These are phyloP conservation scores for Silene coronaria DNA, from an alignment of 179 eudicot species.

Conservation along the genomic window DNA sequence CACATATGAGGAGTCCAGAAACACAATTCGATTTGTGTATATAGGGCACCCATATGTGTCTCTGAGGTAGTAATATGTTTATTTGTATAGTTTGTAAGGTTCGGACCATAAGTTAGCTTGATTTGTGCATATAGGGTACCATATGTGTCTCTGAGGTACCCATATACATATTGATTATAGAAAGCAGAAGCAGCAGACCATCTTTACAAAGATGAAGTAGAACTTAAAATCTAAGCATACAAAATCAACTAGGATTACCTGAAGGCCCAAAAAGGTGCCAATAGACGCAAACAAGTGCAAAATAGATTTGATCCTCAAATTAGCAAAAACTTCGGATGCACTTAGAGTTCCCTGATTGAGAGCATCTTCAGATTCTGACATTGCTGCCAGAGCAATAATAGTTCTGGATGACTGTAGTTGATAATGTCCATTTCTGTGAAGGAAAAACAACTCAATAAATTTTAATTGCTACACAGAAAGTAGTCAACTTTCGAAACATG, in stretches of 20 bases:
- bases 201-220: not conserved
- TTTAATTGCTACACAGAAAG: not conserved
- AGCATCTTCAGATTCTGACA: constrained; percentile 77
- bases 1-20: not conserved
- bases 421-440: constrained; percentile 75
- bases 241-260: constrained; percentile 42
- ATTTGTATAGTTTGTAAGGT: no score
- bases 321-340: constrained; percentile 68
- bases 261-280: constrained; percentile 83
- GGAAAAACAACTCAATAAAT: not conserved
- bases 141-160: no score
- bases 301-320: constrained; percentile 75
- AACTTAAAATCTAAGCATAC: not conserved
- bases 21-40: not conserved
- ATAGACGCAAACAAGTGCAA: constrained; percentile 85
- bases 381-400: constrained; percentile 45
- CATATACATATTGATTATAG: not conserved
- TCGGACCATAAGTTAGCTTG: no score
- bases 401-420: constrained; percentile 73
- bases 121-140: no score
- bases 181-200: not conserved
- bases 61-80: no score
- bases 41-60: no score
- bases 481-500: not conserved
- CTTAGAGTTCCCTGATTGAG: constrained; percentile 73